Evolutionary conservation across 805 yeast genomes (phyloP).

Genomic region (Suhomyces vadensis): DNA sequence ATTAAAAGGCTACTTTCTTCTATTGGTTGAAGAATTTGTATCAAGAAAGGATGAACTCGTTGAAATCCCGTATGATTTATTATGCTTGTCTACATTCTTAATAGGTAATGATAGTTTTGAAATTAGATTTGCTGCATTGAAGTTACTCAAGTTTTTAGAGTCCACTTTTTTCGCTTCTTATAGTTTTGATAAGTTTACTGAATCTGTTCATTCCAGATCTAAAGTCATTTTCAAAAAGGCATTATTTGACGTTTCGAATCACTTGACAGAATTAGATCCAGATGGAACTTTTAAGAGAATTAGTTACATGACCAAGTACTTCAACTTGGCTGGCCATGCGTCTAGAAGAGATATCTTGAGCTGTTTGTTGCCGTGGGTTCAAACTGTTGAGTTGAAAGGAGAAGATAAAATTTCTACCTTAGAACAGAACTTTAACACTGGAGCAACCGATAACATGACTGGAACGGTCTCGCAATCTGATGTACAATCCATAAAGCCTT

Average conservation of each 20-base stretch:
- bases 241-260: conserved; percentile 72
- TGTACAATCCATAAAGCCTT: background rate
- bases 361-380: conserved; percentile 90
- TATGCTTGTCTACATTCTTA: conserved; percentile 76
- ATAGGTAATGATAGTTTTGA: conserved; percentile 70
- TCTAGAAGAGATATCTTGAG: conserved; percentile 78
- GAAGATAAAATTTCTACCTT: background rate
- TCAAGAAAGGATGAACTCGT: conserved; percentile 46
- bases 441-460: background rate
- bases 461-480: background rate
- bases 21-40: conserved; percentile 65
- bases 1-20: conserved; percentile 67
- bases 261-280: conserved; percentile 58
- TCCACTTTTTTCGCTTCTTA: conserved; percentile 44
- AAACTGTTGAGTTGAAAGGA: conserved; percentile 64
- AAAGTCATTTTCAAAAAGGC: conserved; percentile 87
- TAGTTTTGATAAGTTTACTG: conserved; percentile 55
- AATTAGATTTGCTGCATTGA: conserved; percentile 72
- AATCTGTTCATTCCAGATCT: conserved; percentile 71
- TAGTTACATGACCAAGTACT: conserved; percentile 69
- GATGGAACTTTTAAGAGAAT: conserved; percentile 62
- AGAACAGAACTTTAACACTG: conserved; percentile 1
- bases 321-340: conserved; percentile 55
- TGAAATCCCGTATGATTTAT: conserved; percentile 57
- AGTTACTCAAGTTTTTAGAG: conserved; percentile 68